These are phyloP conservation scores for Nothopassalora personata DNA, from an alignment of 2,329 filamentous ascomycete species.

Conservation along the genomic window DNA sequence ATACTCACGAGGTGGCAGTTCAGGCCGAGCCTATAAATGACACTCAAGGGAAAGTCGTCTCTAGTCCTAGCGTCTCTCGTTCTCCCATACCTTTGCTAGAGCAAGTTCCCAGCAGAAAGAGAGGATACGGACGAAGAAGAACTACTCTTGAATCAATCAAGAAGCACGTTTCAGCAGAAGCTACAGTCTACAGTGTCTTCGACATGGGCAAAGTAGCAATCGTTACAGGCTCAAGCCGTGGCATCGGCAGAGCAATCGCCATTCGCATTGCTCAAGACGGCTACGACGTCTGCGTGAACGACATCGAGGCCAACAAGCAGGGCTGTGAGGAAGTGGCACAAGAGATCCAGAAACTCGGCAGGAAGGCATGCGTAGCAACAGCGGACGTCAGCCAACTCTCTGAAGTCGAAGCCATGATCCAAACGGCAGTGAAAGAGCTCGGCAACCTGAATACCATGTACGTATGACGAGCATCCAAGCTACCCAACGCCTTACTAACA, in stretches of 20 bases:
- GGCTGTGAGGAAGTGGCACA: constrained; percentile 49
- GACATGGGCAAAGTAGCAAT: constrained; percentile 27
- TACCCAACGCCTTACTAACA: not conserved
- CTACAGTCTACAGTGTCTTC: not conserved
- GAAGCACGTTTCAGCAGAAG: no score
- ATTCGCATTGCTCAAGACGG: constrained; percentile 60
- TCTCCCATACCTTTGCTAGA: no score
- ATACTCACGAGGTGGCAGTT: not conserved
- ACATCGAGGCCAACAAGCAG: constrained; percentile 50
- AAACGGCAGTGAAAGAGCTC: constrained; percentile 48
- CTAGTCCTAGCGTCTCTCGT: no score
- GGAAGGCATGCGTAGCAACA: constrained; percentile 50
- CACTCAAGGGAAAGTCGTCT: not conserved
- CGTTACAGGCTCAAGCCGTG: constrained; percentile 34
- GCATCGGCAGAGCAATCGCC: constrained; percentile 55
- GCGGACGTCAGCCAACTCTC: constrained; percentile 57
- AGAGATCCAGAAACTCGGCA: constrained; percentile 49
- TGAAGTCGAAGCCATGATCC: constrained; percentile 51
- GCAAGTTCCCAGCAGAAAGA: not conserved
- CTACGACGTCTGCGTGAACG: constrained; percentile 62
- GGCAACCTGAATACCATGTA: constrained; percentile 49
- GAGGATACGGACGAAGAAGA: not conserved
- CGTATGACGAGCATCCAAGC: not conserved
- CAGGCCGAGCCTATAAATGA: not conserved
- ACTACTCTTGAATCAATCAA: not conserved